Evolutionary conservation across 2,329 filamentous ascomycete genomes (phyloP).

Genomic region (Teratosphaeria zuluensis): DNA sequence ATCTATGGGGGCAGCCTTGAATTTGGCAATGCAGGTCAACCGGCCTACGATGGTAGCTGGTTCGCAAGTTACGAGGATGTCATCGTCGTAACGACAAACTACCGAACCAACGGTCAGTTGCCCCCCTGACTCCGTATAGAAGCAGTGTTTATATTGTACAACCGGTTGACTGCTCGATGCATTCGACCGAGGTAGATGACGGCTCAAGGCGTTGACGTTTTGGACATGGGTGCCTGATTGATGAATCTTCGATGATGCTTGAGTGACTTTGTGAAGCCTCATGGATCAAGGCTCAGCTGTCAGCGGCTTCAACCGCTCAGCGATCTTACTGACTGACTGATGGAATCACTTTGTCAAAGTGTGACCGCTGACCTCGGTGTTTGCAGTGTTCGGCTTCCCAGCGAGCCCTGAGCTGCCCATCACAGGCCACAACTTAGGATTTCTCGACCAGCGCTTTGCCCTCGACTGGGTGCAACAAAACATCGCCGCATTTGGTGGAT

Average conservation of each 20-base stretch:
- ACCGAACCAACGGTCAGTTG: constrained; percentile 22
- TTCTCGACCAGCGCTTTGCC: constrained; percentile 28
- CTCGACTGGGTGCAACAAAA: constrained; percentile 30
- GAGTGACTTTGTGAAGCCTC: too few species aligned
- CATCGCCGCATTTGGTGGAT: constrained; percentile 29
- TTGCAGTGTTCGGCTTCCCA: constrained; percentile 32
- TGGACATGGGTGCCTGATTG: too few species aligned
- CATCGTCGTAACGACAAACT: constrained; percentile 26
- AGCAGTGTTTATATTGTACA: too few species aligned
- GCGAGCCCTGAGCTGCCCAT: constrained; percentile 26
- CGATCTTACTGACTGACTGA: not conserved
- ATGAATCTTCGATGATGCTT: too few species aligned
- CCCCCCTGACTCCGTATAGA: too few species aligned
- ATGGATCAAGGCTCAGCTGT: not conserved
- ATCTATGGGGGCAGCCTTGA: constrained; percentile 23
- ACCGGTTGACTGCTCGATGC: too few species aligned
- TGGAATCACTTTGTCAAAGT: too few species aligned
- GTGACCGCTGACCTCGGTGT: too few species aligned
- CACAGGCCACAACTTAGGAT: constrained; percentile 25
- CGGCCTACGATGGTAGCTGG: constrained; percentile 22
- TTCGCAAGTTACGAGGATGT: constrained; percentile 28
- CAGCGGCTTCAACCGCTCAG: not conserved
- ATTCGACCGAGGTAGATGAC: too few species aligned
- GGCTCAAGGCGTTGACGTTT: too few species aligned
- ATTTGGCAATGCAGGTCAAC: constrained; percentile 24